phyloP scores from a whole-genome alignment of 441 rosid species.

The Arabidopsis lyrata region DNA sequence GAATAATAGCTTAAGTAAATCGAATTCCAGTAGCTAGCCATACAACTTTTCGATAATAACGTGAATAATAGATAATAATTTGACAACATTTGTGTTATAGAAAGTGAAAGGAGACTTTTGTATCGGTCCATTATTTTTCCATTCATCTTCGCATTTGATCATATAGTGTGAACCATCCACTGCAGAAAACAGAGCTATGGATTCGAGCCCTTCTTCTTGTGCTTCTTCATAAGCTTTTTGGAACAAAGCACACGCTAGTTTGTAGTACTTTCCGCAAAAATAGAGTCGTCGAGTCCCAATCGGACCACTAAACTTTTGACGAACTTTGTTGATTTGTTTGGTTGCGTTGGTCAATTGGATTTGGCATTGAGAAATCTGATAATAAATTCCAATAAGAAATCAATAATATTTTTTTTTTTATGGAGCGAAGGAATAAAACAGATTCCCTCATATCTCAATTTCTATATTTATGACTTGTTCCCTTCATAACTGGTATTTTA shows the following conservation, averaged over 20 bases:
- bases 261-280: background rate
- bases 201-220: background rate
- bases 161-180: background rate
- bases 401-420: background rate
- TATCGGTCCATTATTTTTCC: background rate
- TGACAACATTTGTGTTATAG: constrained; percentile 4
- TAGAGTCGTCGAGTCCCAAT: background rate
- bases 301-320: background rate
- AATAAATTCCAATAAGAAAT: no score
- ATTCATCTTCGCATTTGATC: background rate
- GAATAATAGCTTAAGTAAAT: background rate
- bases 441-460: background rate
- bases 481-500: background rate
- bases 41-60: background rate
- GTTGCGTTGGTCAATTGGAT: background rate
- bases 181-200: background rate
- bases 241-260: background rate
- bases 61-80: background rate
- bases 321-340: background rate
- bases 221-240: background rate
- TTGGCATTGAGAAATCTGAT: background rate
- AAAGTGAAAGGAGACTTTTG: constrained; percentile 18
- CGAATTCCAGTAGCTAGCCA: background rate
- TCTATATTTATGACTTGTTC: background rate
- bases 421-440: no score